Evolutionary conservation across 257 asterid genomes (phyloP), one percentile per base, ranked within the genome.

Genomic region (Solanum stenotomum): DNA sequence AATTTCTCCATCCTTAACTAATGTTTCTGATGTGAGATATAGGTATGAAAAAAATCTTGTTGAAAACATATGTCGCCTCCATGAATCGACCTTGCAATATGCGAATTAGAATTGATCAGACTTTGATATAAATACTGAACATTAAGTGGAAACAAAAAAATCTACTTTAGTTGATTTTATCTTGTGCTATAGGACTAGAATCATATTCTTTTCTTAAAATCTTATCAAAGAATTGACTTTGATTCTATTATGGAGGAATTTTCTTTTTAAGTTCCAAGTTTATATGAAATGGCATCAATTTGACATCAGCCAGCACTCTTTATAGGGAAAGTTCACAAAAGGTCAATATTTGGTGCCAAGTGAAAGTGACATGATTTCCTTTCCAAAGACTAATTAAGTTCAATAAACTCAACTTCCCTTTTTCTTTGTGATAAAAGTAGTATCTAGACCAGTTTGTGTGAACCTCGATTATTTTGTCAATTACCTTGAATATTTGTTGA

Each of bases 311-410:
- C 38, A 83, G 56, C 38, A 83, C 85, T 7, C 68, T 14, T 52
- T 22, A 16, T 81, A 52, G 84, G 27, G 27, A n/a, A 67, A 77
- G 49, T 84, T 42, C 35, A 34, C 14, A 40, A 34, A 42, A 90
- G 10, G 22, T 87, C 88, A 23, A 33, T 92, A 7, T 94, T 90
- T 29, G 90, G 90, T 81, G 68, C 49, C 27, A 16, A 16, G 40
- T 46, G 85, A 81, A 81, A 42, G 67, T 25, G 68, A 46, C 85
- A 81, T 81, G 27, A 46, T 81, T 44, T 79, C 25, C 68, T 44
- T 22, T 15, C 5, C 0, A 7, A 8, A 78, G n/a, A 42, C 6
- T n/a, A n/a, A n/a, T 63, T 14, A 42, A 25, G 61, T 40, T 78
- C 29, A 23, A 77, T 77, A 31, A 77, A 23, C 11, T 75, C 31